Base-by-base conservation (phyloP, 2,329 filamentous ascomycete genomes). In the Incumbomyces delicatus region DNA sequence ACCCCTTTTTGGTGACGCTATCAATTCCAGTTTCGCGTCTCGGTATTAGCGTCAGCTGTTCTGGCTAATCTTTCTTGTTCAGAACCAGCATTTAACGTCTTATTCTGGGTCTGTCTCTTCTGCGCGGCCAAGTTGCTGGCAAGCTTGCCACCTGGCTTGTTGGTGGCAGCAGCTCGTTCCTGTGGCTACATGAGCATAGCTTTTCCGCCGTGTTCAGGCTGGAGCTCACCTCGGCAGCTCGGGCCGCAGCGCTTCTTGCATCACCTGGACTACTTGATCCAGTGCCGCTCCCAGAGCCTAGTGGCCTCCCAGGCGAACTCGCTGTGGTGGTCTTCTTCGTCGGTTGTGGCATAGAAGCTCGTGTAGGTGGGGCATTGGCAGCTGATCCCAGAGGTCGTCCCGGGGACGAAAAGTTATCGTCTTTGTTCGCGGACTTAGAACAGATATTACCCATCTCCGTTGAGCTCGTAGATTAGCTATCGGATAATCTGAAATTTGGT, bases 371-470 rank as follows among this genome's bases (percentile, higher is more conserved):
- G 62, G 72, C 52, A 50, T 67, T 54, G 7, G 72, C 64, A 16
- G 73, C 70, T 32, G 80, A 72, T 55, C 79, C 83, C 46, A 94
- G 73, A 32, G 80, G 76, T 45, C 86, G 83, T 50, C 87, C 87
- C 41, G 84, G 81, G 45, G 78, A 77, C 44, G 78, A 68, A 69
- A 88, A 92, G 64, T 78, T 72, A 57, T 85, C 80, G 36, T 69
- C 57, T 53, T 70, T 59, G 52, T 77, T 68, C 29, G 78, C 69
- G 49, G 73, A 75, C 64, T 87, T 88, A 62, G 87, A 85, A 71
- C 86, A 95, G 67, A 87, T 75, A 64, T 87, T 90, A 50, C 89
- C 89, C 89, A 95, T 95, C 2, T 54, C 41, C 29, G n/a, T 16
- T 31, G 27, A 17, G 30, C 3, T 27, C 22, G 22, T 27, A 4